These are phyloP conservation scores for Balamuthia mandrillaris DNA, from an alignment of 208 protist species.

Conservation along the genomic window DNA sequence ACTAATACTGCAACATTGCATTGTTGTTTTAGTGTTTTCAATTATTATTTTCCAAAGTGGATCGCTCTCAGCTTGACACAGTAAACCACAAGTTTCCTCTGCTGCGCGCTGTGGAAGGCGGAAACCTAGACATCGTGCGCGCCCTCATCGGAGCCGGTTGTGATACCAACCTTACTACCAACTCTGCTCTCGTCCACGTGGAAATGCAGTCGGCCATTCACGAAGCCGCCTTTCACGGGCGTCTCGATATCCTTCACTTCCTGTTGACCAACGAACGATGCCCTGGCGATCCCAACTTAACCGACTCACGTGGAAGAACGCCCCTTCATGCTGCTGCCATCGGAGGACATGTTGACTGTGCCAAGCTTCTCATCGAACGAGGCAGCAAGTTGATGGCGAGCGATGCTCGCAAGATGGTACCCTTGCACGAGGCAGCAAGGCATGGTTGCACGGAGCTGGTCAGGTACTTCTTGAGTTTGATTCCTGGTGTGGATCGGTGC, in stretches of 20 bases:
- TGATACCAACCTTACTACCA: not conserved
- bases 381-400: not conserved
- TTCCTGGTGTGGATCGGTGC: no score
- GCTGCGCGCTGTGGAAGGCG: no score
- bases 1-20: no score
- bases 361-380: not conserved
- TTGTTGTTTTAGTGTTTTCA: no score
- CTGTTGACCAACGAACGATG: not conserved
- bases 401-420: not conserved
- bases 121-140: not conserved
- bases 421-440: not conserved
- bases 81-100: no score
- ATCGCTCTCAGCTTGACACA: no score
- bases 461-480: not conserved
- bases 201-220: constrained; percentile 15
- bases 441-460: constrained; percentile 3
- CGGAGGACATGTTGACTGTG: not conserved
- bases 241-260: not conserved
- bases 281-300: not conserved
- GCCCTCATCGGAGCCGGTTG: not conserved
- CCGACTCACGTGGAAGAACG: not conserved
- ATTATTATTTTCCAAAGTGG: no score
- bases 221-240: not conserved
- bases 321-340: not conserved
- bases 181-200: not conserved